A percentile compares a stretch with the other conserved stretches of the same genome.
These are phyloP conservation scores for Paraurostyla sp. DNA, from an alignment of 73 alveolate species.

Conservation along the genomic window DNA sequence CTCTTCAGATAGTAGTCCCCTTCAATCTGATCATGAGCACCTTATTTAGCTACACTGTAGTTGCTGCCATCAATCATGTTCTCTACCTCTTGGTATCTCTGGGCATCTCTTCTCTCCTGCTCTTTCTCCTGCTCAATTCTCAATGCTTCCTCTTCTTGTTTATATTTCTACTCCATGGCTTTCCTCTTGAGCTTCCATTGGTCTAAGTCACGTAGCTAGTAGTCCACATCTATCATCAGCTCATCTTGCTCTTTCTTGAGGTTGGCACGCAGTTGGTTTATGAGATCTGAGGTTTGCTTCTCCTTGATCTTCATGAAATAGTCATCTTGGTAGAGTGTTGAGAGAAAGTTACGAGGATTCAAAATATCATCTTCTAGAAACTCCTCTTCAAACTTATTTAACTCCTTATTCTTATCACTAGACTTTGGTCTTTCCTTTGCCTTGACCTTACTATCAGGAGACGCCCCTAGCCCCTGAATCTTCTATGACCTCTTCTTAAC, in stretches of 20 bases:
- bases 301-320: conserved; percentile 43
- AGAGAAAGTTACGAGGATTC: conserved; percentile 38
- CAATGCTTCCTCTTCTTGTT: conserved; percentile 2
- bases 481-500: conserved; percentile 20
- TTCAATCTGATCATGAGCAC: not conserved
- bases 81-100: not conserved
- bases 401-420: not conserved
- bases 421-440: conserved; percentile 11
- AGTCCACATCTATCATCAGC: conserved; percentile 29
- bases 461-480: not conserved
- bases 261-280: not conserved
- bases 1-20: no score
- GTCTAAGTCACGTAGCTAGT: not conserved
- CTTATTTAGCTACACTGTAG: not conserved
- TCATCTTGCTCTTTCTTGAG: not conserved
- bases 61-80: not conserved
- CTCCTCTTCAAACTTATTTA: conserved; percentile 14
- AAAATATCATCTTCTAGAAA: conserved; percentile 26
- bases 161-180: not conserved
- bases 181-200: conserved; percentile 11
- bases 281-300: not conserved
- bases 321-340: conserved; percentile 25
- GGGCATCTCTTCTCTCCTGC: not conserved
- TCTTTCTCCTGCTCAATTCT: not conserved
- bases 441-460: not conserved